These are phyloP conservation scores for Fusarium sp. DNA, from an alignment of 2,329 filamentous ascomycete species.

Conservation along the genomic window DNA sequence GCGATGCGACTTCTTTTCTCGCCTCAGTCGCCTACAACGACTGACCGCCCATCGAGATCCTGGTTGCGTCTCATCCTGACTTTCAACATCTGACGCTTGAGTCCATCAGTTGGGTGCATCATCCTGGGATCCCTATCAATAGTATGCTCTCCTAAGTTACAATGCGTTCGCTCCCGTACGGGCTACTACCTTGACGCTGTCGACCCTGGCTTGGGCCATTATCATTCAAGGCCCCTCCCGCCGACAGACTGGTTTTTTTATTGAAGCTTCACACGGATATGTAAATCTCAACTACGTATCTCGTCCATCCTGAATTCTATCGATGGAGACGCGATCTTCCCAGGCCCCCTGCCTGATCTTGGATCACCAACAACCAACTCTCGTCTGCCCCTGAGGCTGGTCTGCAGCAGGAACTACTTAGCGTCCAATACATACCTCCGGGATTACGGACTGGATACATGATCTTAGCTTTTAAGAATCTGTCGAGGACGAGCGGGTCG, in stretches of 20 bases:
- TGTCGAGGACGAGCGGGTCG: slow-evolving; percentile 18
- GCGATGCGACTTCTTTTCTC: background rate
- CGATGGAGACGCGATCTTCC: slow-evolving; percentile 42
- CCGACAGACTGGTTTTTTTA: slow-evolving; percentile 22
- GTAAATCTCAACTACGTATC: slow-evolving; percentile 34
- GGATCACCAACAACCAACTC: slow-evolving; percentile 4
- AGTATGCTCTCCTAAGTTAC: slow-evolving; percentile 26
- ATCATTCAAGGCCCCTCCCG: slow-evolving; percentile 41
- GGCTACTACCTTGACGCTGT: slow-evolving; percentile 35
- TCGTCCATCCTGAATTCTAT: slow-evolving; percentile 34
- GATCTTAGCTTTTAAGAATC: slow-evolving; percentile 23
- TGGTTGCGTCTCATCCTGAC: slow-evolving; percentile 35
- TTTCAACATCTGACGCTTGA: slow-evolving; percentile 27
- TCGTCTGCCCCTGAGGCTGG: slow-evolving; percentile 8
- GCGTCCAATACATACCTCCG: background rate
- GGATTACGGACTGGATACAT: background rate
- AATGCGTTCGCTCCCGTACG: slow-evolving; percentile 39
- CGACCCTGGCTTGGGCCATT: slow-evolving; percentile 31
- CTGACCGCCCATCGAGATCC: slow-evolving; percentile 35
- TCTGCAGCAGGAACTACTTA: slow-evolving; percentile 9
- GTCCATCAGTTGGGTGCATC: slow-evolving; percentile 13
- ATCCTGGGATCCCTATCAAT: slow-evolving; percentile 35
- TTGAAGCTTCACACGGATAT: slow-evolving; percentile 26
- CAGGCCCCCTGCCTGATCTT: slow-evolving; percentile 11
- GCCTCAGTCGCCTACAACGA: slow-evolving; percentile 4